A percentile compares a stretch with the other conserved stretches of the same genome.
These are phyloP conservation scores for Eragrostis curvula DNA, from an alignment of 176 grass and related monocot genomes.

Conservation along the genomic window DNA sequence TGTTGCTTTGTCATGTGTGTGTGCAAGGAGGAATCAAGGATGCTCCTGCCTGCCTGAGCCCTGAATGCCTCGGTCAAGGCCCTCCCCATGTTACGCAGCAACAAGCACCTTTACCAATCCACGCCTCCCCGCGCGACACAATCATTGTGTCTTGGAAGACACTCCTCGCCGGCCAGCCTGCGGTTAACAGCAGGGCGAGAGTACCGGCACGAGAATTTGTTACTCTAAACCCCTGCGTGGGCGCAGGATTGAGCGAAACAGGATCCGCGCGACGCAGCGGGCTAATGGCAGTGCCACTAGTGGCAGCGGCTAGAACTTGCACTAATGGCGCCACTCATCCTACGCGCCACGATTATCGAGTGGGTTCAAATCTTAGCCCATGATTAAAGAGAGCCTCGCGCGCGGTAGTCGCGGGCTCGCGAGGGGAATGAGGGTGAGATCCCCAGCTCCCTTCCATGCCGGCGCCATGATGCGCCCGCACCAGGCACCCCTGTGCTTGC, in stretches of 20 bases:
- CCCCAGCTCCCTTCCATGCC: conserved; percentile 15
- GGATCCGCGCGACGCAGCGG: conserved; percentile 39
- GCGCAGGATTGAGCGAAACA: conserved; percentile 44
- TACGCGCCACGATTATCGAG: conserved; percentile 45
- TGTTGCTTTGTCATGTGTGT: not conserved
- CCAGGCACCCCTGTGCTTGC: conserved; percentile 16
- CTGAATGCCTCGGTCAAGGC: conserved; percentile 68
- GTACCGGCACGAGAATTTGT: conserved; percentile 16
- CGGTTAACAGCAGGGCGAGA: not conserved
- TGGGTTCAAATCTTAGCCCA: conserved; percentile 56
- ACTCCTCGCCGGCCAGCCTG: conserved; percentile 60
- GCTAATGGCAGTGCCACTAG: not conserved
- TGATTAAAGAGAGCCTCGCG: conserved; percentile 39
- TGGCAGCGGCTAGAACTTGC: not conserved
- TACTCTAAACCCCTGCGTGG: conserved; percentile 44
- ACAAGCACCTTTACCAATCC: conserved; percentile 66
- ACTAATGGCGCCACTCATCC: conserved; percentile 50
- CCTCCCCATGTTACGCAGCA: conserved; percentile 60
- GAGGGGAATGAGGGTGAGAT: conserved; percentile 36
- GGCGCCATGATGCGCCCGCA: conserved; percentile 49
- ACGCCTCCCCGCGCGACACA: conserved; percentile 90
- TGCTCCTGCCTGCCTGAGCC: too few species aligned
- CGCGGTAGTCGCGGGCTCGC: not conserved
- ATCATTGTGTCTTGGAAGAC: conserved; percentile 99
- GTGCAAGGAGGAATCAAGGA: not conserved